A percentile compares a stretch with the other conserved stretches of the same genome.
These are phyloP conservation scores for Sonneratia caseolaris DNA, from an alignment of 345 rosid species.

Conservation along the genomic window DNA sequence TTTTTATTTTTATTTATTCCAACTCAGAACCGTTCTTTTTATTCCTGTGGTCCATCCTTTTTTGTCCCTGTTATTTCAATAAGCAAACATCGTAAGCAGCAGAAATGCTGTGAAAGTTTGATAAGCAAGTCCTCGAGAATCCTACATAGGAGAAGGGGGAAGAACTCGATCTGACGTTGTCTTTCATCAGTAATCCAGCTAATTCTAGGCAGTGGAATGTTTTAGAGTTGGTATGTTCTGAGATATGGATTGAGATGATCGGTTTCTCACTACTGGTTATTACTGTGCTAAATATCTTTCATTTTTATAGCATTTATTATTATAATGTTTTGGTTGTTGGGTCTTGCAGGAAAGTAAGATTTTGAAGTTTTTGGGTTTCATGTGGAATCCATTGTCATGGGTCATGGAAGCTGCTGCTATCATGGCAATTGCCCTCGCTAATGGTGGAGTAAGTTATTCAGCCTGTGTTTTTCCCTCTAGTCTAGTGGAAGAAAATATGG, in stretches of 20 bases:
- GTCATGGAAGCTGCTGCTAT: conserved; percentile 74
- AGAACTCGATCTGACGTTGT: not conserved
- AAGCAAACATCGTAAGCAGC: not conserved
- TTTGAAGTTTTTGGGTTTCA: conserved; percentile 51
- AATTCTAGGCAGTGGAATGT: not conserved
- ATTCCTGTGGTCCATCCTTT: not conserved
- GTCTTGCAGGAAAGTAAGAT: conserved; percentile 45
- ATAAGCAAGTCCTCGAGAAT: not conserved
- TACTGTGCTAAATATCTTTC: not conserved
- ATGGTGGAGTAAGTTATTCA: conserved; percentile 43
- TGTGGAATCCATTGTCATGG: conserved; percentile 79
- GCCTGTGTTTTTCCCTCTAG: not conserved
- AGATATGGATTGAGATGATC: not conserved
- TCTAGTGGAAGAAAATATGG: not conserved
- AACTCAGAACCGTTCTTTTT: not conserved
- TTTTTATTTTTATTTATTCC: not conserved
- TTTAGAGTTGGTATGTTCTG: not conserved
- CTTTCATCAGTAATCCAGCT: not conserved
- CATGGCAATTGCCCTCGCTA: conserved; percentile 69
- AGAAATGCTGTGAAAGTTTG: not conserved
- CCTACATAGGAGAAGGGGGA: not conserved
- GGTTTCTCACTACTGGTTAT: not conserved
- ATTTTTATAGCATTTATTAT: not conserved
- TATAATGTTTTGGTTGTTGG: not conserved
- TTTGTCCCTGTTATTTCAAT: not conserved